These are phyloP conservation scores for Mycoemilia scoparia DNA, from an alignment of 192 early-diverging fungal species.

Conservation along the genomic window DNA sequence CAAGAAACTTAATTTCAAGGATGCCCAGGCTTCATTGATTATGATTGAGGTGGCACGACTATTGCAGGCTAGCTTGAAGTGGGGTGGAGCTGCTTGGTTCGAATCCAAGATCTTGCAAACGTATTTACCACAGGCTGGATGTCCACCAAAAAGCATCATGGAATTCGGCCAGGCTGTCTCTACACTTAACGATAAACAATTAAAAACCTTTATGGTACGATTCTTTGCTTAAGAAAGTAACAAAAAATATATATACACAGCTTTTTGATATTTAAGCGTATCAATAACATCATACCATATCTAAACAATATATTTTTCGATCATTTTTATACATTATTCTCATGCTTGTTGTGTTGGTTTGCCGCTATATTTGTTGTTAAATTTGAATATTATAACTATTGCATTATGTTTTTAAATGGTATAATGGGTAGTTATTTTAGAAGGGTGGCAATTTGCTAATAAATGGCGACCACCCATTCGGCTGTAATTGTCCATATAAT, in stretches of 20 bases:
- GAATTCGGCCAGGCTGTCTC: conserved; percentile 60
- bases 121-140: conserved; percentile 26
- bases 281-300: background rate
- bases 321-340: background rate
- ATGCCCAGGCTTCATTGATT: conserved; percentile 60
- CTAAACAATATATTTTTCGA: background rate
- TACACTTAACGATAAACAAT: conserved; percentile 41
- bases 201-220: conserved; percentile 25
- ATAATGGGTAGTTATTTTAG: too few species aligned
- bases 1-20: conserved; percentile 43
- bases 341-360: background rate
- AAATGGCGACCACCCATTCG: too few species aligned
- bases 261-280: background rate
- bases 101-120: conserved; percentile 14
- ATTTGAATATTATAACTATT: too few species aligned
- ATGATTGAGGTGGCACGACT: conserved; percentile 29
- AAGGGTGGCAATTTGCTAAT: too few species aligned
- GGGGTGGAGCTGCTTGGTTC: conserved; percentile 19
- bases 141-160: conserved; percentile 38
- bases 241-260: background rate
- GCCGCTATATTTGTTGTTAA: too few species aligned
- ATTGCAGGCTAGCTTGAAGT: conserved; percentile 23
- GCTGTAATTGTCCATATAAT: too few species aligned
- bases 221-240: background rate
- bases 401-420: too few species aligned